Percentiles rank a stretch among this genome's conserved stretches.
Evolutionary conservation across 108 stramenopile genomes (phyloP).

Genomic region (Epipyxis sp.): DNA sequence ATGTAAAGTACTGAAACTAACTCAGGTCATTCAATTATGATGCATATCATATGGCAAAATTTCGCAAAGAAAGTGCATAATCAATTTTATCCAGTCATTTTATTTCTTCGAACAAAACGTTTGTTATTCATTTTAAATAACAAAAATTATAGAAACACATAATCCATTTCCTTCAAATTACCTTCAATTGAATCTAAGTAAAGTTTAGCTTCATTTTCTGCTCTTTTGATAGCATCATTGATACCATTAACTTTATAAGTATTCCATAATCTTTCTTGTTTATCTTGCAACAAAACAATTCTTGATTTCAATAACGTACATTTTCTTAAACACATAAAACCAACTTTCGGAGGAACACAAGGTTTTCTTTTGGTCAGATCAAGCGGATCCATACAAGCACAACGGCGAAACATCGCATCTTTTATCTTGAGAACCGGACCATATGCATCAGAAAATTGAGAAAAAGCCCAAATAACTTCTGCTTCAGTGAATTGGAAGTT

Average conservation of each 20-base stretch:
- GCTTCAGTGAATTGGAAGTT: conserved; percentile 11
- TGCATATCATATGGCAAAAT: too few species aligned
- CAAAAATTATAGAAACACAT: too few species aligned
- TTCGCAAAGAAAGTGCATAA: too few species aligned
- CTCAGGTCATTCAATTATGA: too few species aligned
- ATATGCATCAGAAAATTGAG: neutral
- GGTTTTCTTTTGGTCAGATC: neutral
- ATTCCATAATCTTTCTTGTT: conserved; percentile 11
- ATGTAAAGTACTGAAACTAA: too few species aligned
- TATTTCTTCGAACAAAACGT: too few species aligned
- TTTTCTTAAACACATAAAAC: neutral
- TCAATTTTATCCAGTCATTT: too few species aligned
- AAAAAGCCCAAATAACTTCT: conserved; percentile 30
- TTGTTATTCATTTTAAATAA: too few species aligned
- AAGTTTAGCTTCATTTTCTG: neutral
- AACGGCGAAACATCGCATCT: conserved; percentile 6
- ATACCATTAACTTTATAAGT: neutral
- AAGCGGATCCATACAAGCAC: conserved; percentile 1
- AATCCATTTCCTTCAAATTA: too few species aligned
- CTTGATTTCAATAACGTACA: neutral
- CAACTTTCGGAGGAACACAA: conserved; percentile 23
- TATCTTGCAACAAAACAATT: neutral
- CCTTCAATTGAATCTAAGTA: neutral
- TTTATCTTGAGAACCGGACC: neutral
- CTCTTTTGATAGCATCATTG: conserved; percentile 13